These are phyloP conservation scores for Teratosphaeria epicoccoides DNA, from an alignment of 2,329 filamentous ascomycete species.

Conservation along the genomic window DNA sequence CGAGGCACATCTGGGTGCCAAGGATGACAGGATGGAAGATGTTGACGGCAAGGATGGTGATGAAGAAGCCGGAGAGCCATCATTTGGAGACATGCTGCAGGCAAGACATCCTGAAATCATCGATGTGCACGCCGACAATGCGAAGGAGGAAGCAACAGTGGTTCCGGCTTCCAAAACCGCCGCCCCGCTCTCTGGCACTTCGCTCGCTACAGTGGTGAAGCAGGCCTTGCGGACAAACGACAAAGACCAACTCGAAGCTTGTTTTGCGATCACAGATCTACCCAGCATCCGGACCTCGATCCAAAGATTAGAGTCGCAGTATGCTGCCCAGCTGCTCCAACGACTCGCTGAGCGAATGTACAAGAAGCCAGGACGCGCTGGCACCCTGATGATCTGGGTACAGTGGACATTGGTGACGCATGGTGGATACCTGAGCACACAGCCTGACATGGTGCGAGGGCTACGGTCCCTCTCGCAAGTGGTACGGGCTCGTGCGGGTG, in stretches of 20 bases:
- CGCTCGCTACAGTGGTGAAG: constrained; percentile 81
- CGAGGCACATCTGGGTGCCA: constrained; percentile 17
- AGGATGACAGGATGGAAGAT: constrained; percentile 10
- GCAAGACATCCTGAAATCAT: constrained; percentile 59
- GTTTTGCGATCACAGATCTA: constrained; percentile 69
- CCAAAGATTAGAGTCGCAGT: constrained; percentile 73
- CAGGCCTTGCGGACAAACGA: constrained; percentile 92
- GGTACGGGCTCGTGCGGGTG: constrained; percentile 73
- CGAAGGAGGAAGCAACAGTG: constrained; percentile 36
- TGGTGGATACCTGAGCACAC: constrained; percentile 78
- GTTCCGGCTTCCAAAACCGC: constrained; percentile 51
- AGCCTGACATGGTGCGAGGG: constrained; percentile 70
- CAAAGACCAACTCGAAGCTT: constrained; percentile 77
- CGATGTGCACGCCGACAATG: constrained; percentile 52
- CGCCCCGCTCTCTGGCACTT: constrained; percentile 37
- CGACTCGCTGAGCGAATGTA: constrained; percentile 82
- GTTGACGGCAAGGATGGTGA: constrained; percentile 25
- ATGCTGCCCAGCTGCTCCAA: constrained; percentile 68
- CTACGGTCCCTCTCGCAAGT: constrained; percentile 75
- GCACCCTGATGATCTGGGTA: constrained; percentile 86
- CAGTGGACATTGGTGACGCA: constrained; percentile 91
- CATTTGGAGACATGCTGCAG: constrained; percentile 78
- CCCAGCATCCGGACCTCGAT: constrained; percentile 77
- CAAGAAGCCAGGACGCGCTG: constrained; percentile 75
- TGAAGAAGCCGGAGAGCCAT: constrained; percentile 40